Percentiles rank a stretch among this genome's conserved stretches.
These are phyloP conservation scores for Symbiodinium pilosum DNA, from an alignment of 73 alveolate genomes.

Conservation along the genomic window DNA sequence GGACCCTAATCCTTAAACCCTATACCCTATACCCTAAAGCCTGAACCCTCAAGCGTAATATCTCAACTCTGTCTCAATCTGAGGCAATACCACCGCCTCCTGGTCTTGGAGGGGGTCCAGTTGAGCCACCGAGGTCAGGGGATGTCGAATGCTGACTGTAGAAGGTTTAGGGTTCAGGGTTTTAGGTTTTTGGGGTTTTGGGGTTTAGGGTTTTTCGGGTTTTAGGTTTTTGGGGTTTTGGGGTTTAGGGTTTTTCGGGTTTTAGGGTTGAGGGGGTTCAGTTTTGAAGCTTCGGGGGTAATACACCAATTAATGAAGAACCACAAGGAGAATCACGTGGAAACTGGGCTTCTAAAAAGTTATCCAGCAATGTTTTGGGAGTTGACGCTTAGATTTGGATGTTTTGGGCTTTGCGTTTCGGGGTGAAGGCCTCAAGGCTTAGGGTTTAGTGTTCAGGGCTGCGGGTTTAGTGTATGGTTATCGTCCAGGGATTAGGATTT, in stretches of 20 bases:
- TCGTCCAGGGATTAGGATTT: neutral
- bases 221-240: neutral
- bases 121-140: neutral
- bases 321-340: no score
- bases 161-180: neutral
- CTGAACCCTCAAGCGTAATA: neutral
- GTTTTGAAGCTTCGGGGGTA: neutral
- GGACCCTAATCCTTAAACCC: neutral
- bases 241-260: neutral
- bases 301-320: no score
- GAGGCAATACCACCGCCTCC: slow-evolving; percentile 7
- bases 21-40: neutral
- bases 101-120: neutral
- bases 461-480: neutral
- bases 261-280: neutral
- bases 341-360: no score
- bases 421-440: no score
- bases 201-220: neutral
- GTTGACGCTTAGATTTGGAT: neutral
- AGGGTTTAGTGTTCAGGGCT: neutral
- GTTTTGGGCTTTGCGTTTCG: neutral
- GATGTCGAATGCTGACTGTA: neutral
- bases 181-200: neutral
- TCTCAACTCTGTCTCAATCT: neutral
- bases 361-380: neutral